Evolutionary conservation across 331 rosid genomes (phyloP).

Genomic region (Arachis monticola): DNA sequence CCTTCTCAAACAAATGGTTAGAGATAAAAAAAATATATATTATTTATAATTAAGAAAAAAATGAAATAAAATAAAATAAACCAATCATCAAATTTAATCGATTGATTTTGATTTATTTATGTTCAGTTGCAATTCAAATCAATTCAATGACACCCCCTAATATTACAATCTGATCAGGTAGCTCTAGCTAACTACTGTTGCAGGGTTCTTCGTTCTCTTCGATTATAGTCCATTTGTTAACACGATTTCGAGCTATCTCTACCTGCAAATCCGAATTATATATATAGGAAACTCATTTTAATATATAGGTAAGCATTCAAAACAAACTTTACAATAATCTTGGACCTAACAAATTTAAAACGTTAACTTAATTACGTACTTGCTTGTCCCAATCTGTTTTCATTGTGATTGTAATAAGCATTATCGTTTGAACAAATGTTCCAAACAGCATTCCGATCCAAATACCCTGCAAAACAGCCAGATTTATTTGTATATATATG

Average conservation of each 20-base stretch:
- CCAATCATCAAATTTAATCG: too few species aligned
- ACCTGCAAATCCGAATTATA: constrained; percentile 31
- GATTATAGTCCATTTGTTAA: constrained; percentile 44
- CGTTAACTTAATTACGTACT: constrained; percentile 28
- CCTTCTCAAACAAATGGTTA: too few species aligned
- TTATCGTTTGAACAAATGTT: constrained; percentile 55
- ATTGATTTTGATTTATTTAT: too few species aligned
- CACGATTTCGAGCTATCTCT: constrained; percentile 43
- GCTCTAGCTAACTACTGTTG: not conserved
- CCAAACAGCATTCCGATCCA: constrained; percentile 74
- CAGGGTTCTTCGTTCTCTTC: constrained; percentile 30
- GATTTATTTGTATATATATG: not conserved
- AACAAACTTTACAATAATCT: too few species aligned
- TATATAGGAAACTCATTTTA: not conserved
- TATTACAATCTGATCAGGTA: too few species aligned
- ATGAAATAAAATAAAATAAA: too few species aligned
- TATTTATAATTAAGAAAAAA: too few species aligned
- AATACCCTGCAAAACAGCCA: constrained; percentile 47
- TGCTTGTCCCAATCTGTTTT: constrained; percentile 71
- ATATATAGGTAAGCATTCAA: not conserved
- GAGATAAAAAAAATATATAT: too few species aligned
- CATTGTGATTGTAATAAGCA: constrained; percentile 46
- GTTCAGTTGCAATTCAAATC: not conserved
- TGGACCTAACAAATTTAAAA: not conserved
- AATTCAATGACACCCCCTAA: not conserved